Evolutionary conservation across 1,139 yeast genomes (phyloP).

Genomic region (Pichia sp.): DNA sequence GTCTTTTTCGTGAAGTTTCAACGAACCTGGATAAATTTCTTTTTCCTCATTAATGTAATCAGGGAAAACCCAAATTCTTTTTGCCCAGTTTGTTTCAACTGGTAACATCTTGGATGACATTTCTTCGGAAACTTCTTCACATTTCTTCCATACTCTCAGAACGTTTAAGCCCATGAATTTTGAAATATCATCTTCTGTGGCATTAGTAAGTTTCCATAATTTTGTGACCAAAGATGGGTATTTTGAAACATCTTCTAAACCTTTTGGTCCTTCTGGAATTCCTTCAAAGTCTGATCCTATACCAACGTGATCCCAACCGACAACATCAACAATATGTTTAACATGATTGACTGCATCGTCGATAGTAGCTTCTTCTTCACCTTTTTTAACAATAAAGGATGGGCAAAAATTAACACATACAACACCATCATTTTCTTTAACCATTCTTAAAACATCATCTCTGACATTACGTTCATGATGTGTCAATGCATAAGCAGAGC

Average conservation of each 20-base stretch:
- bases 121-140: slow-evolving; percentile 37
- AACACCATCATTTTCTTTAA: slow-evolving; percentile 47
- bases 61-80: slow-evolving; percentile 41
- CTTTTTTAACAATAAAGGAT: slow-evolving; percentile 35
- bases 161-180: slow-evolving; percentile 49
- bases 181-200: slow-evolving; percentile 42
- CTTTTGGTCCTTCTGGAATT: slow-evolving; percentile 46
- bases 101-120: slow-evolving; percentile 27
- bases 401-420: slow-evolving; percentile 50
- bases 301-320: slow-evolving; percentile 57
- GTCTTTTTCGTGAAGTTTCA: slow-evolving; percentile 4
- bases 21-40: slow-evolving; percentile 40
- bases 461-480: slow-evolving; percentile 48
- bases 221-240: slow-evolving; percentile 46
- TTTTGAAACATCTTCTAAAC: slow-evolving; percentile 52
- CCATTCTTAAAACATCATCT: slow-evolving; percentile 42
- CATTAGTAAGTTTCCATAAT: slow-evolving; percentile 40
- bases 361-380: slow-evolving; percentile 34
- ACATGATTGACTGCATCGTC: slow-evolving; percentile 51
- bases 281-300: slow-evolving; percentile 57
- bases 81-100: slow-evolving; percentile 43
- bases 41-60: slow-evolving; percentile 36
- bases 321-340: slow-evolving; percentile 39
- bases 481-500: slow-evolving; percentile 42
- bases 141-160: slow-evolving; percentile 47